Conservation (phyloP, 345 rosid species). For the Psidium guajava region DNA sequence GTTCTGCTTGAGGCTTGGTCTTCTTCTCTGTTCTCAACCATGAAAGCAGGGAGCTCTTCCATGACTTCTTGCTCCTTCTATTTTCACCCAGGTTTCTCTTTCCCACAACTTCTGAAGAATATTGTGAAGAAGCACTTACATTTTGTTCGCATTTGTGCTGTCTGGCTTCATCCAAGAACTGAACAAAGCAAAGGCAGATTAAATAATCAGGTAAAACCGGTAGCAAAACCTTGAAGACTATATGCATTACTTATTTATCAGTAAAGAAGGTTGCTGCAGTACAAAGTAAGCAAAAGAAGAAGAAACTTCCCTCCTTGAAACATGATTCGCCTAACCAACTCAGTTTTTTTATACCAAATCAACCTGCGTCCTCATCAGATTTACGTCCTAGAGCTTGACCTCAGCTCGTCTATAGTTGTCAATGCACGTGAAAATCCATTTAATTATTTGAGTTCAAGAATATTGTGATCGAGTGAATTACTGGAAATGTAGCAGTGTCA, state of each 20-base stretch:
- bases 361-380: not conserved
- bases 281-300: not conserved
- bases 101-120: constrained; percentile 4
- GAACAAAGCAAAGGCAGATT: not conserved
- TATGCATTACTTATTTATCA: not conserved
- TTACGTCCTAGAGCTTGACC: not conserved
- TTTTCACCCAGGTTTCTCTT: constrained; percentile 8
- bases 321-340: not conserved
- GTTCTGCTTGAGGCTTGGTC: constrained; percentile 8
- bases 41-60: constrained; percentile 33
- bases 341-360: not conserved
- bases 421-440: not conserved
- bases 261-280: not conserved
- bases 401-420: not conserved
- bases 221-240: not conserved
- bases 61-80: constrained; percentile 30
- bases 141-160: constrained; percentile 20
- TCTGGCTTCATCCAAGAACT: constrained; percentile 55
- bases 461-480: not conserved
- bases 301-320: not conserved
- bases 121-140: not conserved
- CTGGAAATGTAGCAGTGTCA: not conserved
- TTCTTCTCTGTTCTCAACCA: constrained; percentile 45
- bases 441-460: not conserved
- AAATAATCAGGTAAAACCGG: not conserved